phyloP scores from a whole-genome alignment of 306 rosid species.

The Citrullus mucosospermus region DNA sequence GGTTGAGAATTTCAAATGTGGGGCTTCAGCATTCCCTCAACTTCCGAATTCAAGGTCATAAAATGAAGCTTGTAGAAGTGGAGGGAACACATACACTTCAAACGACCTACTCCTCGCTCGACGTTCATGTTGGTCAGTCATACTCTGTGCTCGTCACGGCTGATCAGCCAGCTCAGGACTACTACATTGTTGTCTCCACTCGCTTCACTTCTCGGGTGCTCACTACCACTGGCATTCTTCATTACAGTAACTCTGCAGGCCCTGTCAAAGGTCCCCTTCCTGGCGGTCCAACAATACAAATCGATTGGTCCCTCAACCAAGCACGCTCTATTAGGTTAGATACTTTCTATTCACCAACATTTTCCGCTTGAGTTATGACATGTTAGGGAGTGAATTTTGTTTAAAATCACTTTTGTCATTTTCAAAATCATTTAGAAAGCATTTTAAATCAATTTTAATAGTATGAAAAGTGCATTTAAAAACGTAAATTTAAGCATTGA shows the following conservation, averaged over 20 bases:
- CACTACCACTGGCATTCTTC: slow-evolving; percentile 64
- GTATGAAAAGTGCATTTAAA: too few species aligned
- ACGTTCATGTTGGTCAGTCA: slow-evolving; percentile 87
- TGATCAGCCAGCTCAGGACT: slow-evolving; percentile 80
- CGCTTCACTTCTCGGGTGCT: slow-evolving; percentile 54
- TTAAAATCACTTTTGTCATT: too few species aligned
- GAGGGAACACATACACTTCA: slow-evolving; percentile 99
- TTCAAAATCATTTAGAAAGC: too few species aligned
- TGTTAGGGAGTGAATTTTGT: too few species aligned
- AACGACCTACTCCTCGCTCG: slow-evolving; percentile 73
- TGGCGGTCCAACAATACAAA: slow-evolving; percentile 91
- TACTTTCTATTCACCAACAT: not conserved
- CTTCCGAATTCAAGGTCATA: slow-evolving; percentile 81
- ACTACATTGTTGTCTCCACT: slow-evolving; percentile 61
- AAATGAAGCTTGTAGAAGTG: slow-evolving; percentile 79
- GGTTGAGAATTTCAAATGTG: slow-evolving; percentile 89
- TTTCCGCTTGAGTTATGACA: not conserved
- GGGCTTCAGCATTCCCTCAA: slow-evolving; percentile 85
- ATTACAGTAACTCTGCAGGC: slow-evolving; percentile 74
- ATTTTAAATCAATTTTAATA: too few species aligned
- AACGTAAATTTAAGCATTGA: too few species aligned
- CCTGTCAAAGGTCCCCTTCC: slow-evolving; percentile 72
- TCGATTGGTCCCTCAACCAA: slow-evolving; percentile 96
- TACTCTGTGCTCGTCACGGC: slow-evolving; percentile 78
- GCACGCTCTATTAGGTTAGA: slow-evolving; percentile 87